These are phyloP conservation scores for Fusarium fujikuroi DNA, from an alignment of 2,329 filamentous ascomycete species.

Conservation along the genomic window DNA sequence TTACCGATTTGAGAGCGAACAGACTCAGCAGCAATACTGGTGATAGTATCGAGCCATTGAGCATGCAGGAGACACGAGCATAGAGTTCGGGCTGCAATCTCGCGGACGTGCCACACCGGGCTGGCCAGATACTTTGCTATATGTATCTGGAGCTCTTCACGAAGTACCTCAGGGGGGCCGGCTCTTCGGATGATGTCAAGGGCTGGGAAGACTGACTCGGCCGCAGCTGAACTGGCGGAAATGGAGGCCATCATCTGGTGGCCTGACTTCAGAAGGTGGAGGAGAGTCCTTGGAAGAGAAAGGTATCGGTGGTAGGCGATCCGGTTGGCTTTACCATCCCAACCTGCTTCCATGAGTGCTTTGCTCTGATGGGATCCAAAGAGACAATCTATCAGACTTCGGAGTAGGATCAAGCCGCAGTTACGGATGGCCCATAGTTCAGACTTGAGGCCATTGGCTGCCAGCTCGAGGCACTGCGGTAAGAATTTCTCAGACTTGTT, in stretches of 20 bases:
- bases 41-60: constrained; percentile 59
- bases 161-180: constrained; percentile 68
- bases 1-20: constrained; percentile 39
- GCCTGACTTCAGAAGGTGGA: constrained; percentile 68
- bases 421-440: constrained; percentile 95
- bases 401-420: constrained; percentile 88
- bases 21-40: constrained; percentile 50
- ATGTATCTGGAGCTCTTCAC: constrained; percentile 64
- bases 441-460: constrained; percentile 81
- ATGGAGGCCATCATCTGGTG: constrained; percentile 56
- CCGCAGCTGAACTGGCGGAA: constrained; percentile 52
- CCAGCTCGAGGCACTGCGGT: constrained; percentile 79
- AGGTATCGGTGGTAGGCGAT: constrained; percentile 78
- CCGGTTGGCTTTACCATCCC: constrained; percentile 71
- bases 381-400: constrained; percentile 82
- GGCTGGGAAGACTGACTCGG: constrained; percentile 83
- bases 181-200: constrained; percentile 83
- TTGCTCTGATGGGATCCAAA: constrained; percentile 82
- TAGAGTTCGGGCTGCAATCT: constrained; percentile 80
- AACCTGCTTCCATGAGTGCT: constrained; percentile 66
- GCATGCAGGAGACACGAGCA: constrained; percentile 69
- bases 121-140: constrained; percentile 74
- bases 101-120: constrained; percentile 81
- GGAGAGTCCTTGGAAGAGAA: constrained; percentile 70
- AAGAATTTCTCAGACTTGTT: constrained; percentile 79